Base-by-base conservation (phyloP, 805 yeast genomes). In the Kodamaea jinghongensis region DNA sequence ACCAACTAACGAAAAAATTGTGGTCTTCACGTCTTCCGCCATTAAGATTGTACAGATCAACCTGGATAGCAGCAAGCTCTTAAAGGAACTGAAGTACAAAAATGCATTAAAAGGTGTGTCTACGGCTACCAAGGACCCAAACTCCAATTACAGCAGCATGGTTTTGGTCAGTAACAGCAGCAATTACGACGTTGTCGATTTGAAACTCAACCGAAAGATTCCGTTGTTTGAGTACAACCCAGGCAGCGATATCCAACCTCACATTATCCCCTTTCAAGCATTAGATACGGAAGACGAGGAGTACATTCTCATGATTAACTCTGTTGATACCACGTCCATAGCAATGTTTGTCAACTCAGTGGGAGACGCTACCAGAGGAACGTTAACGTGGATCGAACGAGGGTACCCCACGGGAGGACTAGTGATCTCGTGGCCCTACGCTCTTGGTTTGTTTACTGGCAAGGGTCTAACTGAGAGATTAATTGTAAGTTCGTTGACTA, bases 311-410 rank as follows among this genome's bases (percentile, higher is more conserved):
- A 54, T 68, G 1, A 58, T 67, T 13, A 50, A 56, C 38, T 54
- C 71, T 1, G 72, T 63, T 28, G 48, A 51, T 4, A 28, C 45
- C 5, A 58, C 64, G 1, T 58, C 72, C 1, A 60, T 68, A 46
- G 68, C 68, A 6, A 67, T 68, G 73, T 65, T 70, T 41, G 56
- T 65, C 17, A 59, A 67, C 39, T 48, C 61, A 0, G 33, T 45
- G 11, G 74, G 73, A 1, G 71, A 68, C 39, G 71, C 62, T 2
- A 65, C 70, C 1, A 47, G 73, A 41, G 73, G 73, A 3, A 70
- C 73, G 2, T 43, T 70, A 13, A 50, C 66, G 7, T 67, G 73
- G 71, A 41, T 55, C 1, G 60, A 52, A 11, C 36, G 45, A 4
- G 71, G 72, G 3, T 65, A 63, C 34, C 72, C 73, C 4, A 46